A percentile compares a stretch with the other conserved stretches of the same genome.
Evolutionary conservation across 495 filamentous ascomycete genomes (phyloP).

Genomic region (Geoglossum glabrum): DNA sequence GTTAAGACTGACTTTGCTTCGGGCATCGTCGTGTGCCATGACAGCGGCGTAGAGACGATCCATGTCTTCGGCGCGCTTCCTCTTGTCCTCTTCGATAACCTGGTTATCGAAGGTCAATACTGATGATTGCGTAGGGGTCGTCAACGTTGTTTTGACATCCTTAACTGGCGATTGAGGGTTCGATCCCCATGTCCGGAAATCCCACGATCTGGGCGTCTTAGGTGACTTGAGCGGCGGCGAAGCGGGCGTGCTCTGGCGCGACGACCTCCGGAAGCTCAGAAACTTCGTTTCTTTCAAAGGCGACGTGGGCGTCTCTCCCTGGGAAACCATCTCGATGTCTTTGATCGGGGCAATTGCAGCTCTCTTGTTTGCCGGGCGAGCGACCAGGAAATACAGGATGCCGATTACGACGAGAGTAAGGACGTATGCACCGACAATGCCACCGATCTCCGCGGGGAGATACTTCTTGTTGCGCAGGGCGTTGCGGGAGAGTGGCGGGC

Average conservation of each 20-base stretch:
- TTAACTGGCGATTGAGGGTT: conserved; percentile 17
- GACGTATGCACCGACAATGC: conserved; percentile 62
- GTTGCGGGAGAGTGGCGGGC: conserved; percentile 30
- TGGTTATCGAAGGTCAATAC: conserved; percentile 41
- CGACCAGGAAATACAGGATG: conserved; percentile 45
- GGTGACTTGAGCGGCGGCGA: too few relatives aligned
- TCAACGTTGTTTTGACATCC: neutral
- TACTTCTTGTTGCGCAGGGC: conserved; percentile 36
- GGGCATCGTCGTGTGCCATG: conserved; percentile 36
- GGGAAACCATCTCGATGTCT: conserved; percentile 43
- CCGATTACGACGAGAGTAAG: conserved; percentile 45
- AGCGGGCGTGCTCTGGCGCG: conserved; percentile 16
- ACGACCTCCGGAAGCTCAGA: conserved; percentile 3
- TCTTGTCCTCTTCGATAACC: conserved; percentile 51
- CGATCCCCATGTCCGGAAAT: neutral
- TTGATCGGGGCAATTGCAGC: conserved; percentile 30
- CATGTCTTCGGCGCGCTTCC: conserved; percentile 55
- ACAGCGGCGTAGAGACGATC: conserved; percentile 81
- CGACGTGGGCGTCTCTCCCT: conserved; percentile 6
- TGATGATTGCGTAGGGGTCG: neutral
- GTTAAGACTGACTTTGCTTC: neutral
- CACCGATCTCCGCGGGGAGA: conserved; percentile 56
- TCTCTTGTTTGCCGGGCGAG: conserved; percentile 34
- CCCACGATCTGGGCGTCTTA: conserved; percentile 26
- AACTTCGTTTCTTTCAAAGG: conserved; percentile 20